These are phyloP conservation scores for Candida arabinofermentans DNA, from an alignment of 805 yeast genomes.

Conservation along the genomic window DNA sequence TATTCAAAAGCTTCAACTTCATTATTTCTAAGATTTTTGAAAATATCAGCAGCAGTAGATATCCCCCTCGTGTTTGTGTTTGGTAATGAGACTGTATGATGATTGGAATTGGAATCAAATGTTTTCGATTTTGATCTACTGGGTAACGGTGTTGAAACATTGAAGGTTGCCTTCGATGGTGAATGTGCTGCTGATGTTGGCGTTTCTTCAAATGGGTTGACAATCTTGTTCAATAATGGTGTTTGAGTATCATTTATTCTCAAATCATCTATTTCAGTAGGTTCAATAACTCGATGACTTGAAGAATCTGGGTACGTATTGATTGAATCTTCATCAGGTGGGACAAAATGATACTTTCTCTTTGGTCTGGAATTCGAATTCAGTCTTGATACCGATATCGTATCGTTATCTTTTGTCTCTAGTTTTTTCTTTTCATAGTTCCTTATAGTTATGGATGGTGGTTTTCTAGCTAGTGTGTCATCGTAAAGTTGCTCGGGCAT, in stretches of 20 bases:
- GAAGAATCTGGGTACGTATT: not conserved
- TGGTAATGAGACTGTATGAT: not conserved
- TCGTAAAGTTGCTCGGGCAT: not conserved
- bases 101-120: not conserved
- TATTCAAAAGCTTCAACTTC: conserved; percentile 20
- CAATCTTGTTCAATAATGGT: conserved; percentile 27
- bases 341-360: not conserved
- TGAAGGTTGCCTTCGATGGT: conserved; percentile 7
- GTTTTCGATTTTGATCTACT: not conserved
- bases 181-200: conserved; percentile 19
- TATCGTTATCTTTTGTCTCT: not conserved
- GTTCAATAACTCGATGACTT: too few species aligned
- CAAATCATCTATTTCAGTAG: conserved; percentile 2
- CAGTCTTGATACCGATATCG: not conserved
- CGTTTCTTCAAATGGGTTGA: conserved; percentile 36
- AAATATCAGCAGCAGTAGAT: conserved; percentile 18
- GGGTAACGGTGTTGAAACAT: conserved; percentile 1
- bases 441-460: not conserved
- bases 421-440: not conserved
- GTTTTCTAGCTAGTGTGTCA: not conserved
- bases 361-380: not conserved
- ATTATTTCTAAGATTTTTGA: conserved; percentile 21
- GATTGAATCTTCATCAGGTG: not conserved
- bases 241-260: conserved; percentile 18
- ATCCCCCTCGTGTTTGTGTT: not conserved